phyloP scores from a whole-genome alignment of 1,139 yeast species.

The Saccharomyces hybrid region DNA sequence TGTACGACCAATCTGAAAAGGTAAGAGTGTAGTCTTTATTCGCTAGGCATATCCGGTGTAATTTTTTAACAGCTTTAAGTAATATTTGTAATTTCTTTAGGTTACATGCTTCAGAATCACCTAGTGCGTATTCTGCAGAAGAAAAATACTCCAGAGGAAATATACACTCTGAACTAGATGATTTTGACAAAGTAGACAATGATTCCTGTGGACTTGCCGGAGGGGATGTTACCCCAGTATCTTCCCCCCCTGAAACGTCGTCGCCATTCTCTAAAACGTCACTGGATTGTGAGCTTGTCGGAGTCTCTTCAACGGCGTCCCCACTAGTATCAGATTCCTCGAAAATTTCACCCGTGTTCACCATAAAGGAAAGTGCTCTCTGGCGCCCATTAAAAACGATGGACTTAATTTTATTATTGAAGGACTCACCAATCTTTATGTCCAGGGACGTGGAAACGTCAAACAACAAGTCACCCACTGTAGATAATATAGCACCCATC shows the following conservation, averaged over 20 bases:
- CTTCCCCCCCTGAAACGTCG: conserved; percentile 1
- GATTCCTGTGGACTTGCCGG: background rate
- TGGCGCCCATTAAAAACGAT: conserved; percentile 5
- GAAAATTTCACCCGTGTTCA: conserved; percentile 6
- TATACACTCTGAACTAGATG: background rate
- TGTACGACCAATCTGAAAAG: conserved; percentile 42
- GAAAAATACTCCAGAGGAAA: background rate
- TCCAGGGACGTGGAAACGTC: conserved; percentile 26
- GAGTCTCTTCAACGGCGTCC: conserved; percentile 1
- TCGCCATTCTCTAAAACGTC: conserved; percentile 6
- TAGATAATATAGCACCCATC: conserved; percentile 75
- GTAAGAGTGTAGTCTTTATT: conserved; percentile 34
- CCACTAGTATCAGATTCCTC: conserved; percentile 4
- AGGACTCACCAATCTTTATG: conserved; percentile 10
- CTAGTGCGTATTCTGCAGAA: conserved; percentile 5
- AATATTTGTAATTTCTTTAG: conserved; percentile 21
- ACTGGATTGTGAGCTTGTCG: background rate
- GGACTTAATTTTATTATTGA: conserved; percentile 8
- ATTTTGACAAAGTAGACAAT: background rate
- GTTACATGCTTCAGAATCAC: conserved; percentile 7
- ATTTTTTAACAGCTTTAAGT: conserved; percentile 24
- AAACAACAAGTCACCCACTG: conserved; percentile 56
- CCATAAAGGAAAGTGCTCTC: background rate
- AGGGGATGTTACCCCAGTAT: conserved; percentile 5
- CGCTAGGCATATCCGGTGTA: conserved; percentile 28